Percentiles rank a stretch among this genome's conserved stretches.
Evolutionary conservation across 2,329 filamentous ascomycete species (phyloP).

Genomic region (Aspergillus arachidicola): DNA sequence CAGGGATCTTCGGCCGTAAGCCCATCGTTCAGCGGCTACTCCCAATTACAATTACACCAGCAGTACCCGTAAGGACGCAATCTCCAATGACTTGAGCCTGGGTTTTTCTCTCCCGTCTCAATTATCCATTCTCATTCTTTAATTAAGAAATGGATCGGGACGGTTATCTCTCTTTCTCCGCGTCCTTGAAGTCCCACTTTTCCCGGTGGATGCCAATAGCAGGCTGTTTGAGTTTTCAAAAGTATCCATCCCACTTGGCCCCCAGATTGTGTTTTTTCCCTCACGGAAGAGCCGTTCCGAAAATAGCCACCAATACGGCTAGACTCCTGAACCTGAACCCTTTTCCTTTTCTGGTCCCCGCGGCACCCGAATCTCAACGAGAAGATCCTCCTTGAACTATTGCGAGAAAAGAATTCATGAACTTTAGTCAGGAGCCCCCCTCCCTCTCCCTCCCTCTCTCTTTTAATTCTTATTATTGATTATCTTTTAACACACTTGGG

Average conservation of each 20-base stretch:
- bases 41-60: not conserved
- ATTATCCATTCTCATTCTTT: not conserved
- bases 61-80: not conserved
- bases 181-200: not conserved
- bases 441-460: no score
- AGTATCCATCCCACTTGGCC: not conserved
- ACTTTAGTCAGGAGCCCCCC: no score
- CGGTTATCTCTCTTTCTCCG: conserved; percentile 17
- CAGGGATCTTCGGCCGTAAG: conserved; percentile 4
- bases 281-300: conserved; percentile 7
- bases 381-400: no score
- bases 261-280: not conserved
- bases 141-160: conserved; percentile 4
- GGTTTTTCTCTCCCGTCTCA: not conserved
- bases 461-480: no score
- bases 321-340: not conserved
- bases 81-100: not conserved
- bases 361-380: not conserved
- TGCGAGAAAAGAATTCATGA: no score
- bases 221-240: not conserved
- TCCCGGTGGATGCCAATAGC: not conserved
- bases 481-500: no score
- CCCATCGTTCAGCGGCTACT: not conserved
- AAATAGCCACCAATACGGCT: conserved; percentile 10
- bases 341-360: not conserved